Conservation (phyloP, 2,329 filamentous ascomycete genomes). For the Monosporascus sp. region DNA sequence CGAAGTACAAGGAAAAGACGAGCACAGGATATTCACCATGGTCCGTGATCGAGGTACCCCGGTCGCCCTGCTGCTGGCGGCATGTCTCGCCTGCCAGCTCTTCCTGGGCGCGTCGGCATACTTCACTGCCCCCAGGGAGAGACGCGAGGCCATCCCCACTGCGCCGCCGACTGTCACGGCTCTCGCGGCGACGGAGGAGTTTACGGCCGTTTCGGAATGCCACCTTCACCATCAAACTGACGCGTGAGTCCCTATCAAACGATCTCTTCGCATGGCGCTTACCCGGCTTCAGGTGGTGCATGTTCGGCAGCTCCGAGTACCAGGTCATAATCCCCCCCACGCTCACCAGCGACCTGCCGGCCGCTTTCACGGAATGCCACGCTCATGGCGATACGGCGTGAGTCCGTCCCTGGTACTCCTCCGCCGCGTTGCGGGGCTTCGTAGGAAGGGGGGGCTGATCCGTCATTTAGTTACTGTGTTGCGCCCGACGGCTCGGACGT, state of each 20-base stretch:
- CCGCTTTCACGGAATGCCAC: slow-evolving; percentile 42
- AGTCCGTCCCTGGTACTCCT: slow-evolving; percentile 10
- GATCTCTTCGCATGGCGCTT: not conserved
- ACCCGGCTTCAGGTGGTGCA: slow-evolving; percentile 22
- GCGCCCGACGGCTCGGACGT: slow-evolving; percentile 56
- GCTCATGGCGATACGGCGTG: slow-evolving; percentile 45
- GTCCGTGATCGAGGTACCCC: not conserved
- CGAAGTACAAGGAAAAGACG: not conserved
- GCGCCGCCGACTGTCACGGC: slow-evolving; percentile 16
- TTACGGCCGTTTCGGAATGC: slow-evolving; percentile 47
- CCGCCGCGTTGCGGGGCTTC: not conserved
- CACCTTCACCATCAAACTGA: slow-evolving; percentile 43
- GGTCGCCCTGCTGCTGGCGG: not conserved
- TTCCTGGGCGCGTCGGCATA: slow-evolving; percentile 2
- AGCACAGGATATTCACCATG: not conserved
- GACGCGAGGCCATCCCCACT: slow-evolving; percentile 4
- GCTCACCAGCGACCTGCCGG: slow-evolving; percentile 21
- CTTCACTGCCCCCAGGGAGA: slow-evolving; percentile 1
- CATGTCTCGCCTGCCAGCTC: not conserved
- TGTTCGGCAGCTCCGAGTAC: slow-evolving; percentile 23
- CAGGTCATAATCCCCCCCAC: slow-evolving; percentile 26
- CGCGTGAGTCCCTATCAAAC: slow-evolving; percentile 28
- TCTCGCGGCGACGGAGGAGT: slow-evolving; percentile 23
- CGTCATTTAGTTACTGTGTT: slow-evolving; percentile 52
- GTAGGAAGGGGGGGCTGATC: not conserved